A percentile compares a stretch with the other conserved stretches of the same genome.
phyloP scores from a whole-genome alignment of 1,284 basidiomycete genomes.

The Rhodotorula mucilaginosa region DNA sequence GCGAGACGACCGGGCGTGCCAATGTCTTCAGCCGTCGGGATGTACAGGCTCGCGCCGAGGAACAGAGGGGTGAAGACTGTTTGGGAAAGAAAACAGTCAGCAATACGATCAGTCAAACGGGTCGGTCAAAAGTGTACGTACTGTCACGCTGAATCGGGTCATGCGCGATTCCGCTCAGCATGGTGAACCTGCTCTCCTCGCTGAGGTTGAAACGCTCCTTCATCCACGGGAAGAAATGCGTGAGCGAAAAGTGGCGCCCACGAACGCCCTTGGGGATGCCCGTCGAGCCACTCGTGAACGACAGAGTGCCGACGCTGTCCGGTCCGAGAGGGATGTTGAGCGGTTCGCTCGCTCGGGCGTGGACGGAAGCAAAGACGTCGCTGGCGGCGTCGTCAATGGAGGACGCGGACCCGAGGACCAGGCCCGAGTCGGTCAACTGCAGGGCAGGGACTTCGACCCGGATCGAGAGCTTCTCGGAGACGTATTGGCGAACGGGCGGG shows the following conservation, averaged over 20 bases:
- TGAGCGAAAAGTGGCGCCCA: constrained; percentile 92
- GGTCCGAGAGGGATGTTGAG: constrained; percentile 85
- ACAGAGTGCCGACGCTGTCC: constrained; percentile 90
- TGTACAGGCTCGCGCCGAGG: constrained; percentile 91
- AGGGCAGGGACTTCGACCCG: constrained; percentile 92
- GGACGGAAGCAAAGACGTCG: constrained; percentile 56
- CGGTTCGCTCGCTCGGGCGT: constrained; percentile 57
- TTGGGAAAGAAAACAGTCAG: not conserved
- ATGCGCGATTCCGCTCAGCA: constrained; percentile 98
- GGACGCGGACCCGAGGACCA: constrained; percentile 64
- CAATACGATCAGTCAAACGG: not conserved
- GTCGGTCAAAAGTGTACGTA: constrained; percentile 54
- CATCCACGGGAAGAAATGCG: constrained; percentile 99
- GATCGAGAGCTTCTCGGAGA: constrained; percentile 75
- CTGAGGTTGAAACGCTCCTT: constrained; percentile 77
- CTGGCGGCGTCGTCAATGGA: constrained; percentile 37
- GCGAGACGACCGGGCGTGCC: constrained; percentile 94
- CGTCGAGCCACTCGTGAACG: constrained; percentile 96
- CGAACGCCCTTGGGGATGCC: constrained; percentile 97
- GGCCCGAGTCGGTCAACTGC: constrained; percentile 64
- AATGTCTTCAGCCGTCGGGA: constrained; percentile 96
- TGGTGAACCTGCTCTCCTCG: constrained; percentile 83
- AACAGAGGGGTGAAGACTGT: constrained; percentile 97
- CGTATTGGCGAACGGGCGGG: constrained; percentile 79
- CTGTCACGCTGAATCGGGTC: constrained; percentile 99